Base-by-base conservation (phyloP, 2,329 filamentous ascomycete genomes). In the Venturia aucupariae region DNA sequence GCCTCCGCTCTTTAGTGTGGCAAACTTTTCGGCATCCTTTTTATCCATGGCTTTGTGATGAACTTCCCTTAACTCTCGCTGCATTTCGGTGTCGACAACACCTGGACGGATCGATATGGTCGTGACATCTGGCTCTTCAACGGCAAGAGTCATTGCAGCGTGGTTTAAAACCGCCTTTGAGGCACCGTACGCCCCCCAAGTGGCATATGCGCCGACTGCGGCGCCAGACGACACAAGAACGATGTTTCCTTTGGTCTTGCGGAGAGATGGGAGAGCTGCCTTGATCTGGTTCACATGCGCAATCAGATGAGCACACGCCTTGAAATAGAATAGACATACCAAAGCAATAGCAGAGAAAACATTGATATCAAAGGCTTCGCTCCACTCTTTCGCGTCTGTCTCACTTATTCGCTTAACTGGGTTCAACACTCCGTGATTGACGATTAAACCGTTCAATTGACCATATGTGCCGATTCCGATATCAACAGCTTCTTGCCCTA, bases 11-110 rank as follows among this genome's bases (percentile, higher is more conserved):
- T 92, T 88, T 19, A 89, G 81, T 0, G 84, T 79, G 15, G 84
- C 79, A 70, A 97, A 97, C 69, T 83, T 86, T 22, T 78, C 75
- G 30, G 79, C 79, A 68, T 87, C 82, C 62, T 80, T 79, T 24
- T 76, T 76, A 68, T 84, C 82, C 82, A 90, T 85, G 19, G 76
- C 76, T 35, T 77, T 80, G 8, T 82, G 79, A 74, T 94, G 88
- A 65, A 86, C 83, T 59, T 92, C 86, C 61, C 94, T 81, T 65
- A 99, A 84, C 65, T 89, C 83, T n/a, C 82, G 82, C 74, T 96
- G 92, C 92, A 97, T 97, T 62, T 88, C 88, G 0, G 92, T 97
- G 72, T 96, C 89, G 8, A 95, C 88, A 57, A 90, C 85, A 2
- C 92, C 92, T 0, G 92, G 92, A 4, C 87, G 81, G 41, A 97